phyloP scores from a whole-genome alignment of 257 asterid species.

The Nemophila menziesii region DNA sequence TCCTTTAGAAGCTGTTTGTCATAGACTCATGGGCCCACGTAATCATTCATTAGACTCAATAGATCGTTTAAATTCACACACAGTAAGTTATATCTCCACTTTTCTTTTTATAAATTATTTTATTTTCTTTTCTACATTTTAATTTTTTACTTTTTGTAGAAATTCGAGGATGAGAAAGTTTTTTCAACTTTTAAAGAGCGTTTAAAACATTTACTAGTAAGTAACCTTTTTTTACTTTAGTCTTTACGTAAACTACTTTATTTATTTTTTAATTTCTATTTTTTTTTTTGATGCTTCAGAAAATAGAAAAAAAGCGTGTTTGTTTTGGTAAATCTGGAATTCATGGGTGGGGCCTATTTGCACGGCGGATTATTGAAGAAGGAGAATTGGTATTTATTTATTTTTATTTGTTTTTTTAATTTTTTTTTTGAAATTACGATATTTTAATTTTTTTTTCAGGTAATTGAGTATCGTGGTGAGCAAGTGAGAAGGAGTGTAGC shows the following conservation, averaged over 20 bases:
- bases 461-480: slow-evolving; percentile 89
- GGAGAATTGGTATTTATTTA: slow-evolving; percentile 68
- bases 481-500: slow-evolving; percentile 78
- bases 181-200: slow-evolving; percentile 71
- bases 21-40: slow-evolving; percentile 74
- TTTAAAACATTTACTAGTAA: slow-evolving; percentile 57
- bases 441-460: slow-evolving; percentile 29
- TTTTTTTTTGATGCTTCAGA: slow-evolving; percentile 35
- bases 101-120: background rate
- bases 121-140: background rate
- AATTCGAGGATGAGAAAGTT: slow-evolving; percentile 26
- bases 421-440: slow-evolving; percentile 9
- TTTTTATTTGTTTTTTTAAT: background rate
- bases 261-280: slow-evolving; percentile 5
- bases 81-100: slow-evolving; percentile 34
- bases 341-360: slow-evolving; percentile 99
- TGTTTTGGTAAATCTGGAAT: slow-evolving; percentile 97
- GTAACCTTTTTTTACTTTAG: slow-evolving; percentile 7
- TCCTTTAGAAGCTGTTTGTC: slow-evolving; percentile 52
- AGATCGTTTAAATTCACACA: slow-evolving; percentile 40
- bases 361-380: slow-evolving; percentile 69
- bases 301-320: slow-evolving; percentile 53
- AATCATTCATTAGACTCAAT: slow-evolving; percentile 51
- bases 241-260: background rate
- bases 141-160: slow-evolving; percentile 27